Evolutionary conservation across 192 early-diverging fungal genomes (phyloP), one percentile per base, ranked within the genome.

Genomic region (Pilaira anomala): DNA sequence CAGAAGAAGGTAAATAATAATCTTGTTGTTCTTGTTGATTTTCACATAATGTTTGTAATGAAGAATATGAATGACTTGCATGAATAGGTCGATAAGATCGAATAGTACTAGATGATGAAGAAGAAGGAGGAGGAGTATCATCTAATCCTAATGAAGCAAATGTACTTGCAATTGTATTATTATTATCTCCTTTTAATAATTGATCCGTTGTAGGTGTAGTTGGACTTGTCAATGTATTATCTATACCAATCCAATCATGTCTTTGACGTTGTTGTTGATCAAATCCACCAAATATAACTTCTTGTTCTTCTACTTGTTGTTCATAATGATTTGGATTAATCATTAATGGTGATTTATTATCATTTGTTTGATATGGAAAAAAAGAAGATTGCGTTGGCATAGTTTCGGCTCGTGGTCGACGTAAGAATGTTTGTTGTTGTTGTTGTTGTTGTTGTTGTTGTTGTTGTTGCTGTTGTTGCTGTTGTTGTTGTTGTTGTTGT

Each of bases 61-160:
- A 55, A 36, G 53, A 55, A 1, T 55, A 55, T 0, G 53, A 55
- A 33, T 55, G 53, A 36, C 53, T 55, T 19, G 29, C 6, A 33
- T 55, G 53, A 29, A 36, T 36, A 36, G n/a, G n/a, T n/a, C n/a
- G n/a, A n/a, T n/a, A n/a, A n/a, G n/a, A n/a, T n/a, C n/a, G n/a
- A n/a, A 36, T 9, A 1, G 33, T 9, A 36, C 33, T 5, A 36
- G 33, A 36, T 9, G 33, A 36, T 1, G 33, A 36, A 33, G 53
- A 11, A 55, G 53, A 55, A 30, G 26, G 52, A 14, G 52, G 9
- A 42, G 28, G n/a, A 19, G 53, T 44, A 48, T 68, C 66, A 39
- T 74, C 57, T 21, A 74, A 44, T 0, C 72, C 71, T 13, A 73
- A 57, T 11, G 72, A 65, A 13, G 66, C 72, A 24, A 74, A 54